Evolutionary conservation across 306 rosid genomes (phyloP), one percentile per base, ranked within the genome.

Genomic region (Quercus cerris): DNA sequence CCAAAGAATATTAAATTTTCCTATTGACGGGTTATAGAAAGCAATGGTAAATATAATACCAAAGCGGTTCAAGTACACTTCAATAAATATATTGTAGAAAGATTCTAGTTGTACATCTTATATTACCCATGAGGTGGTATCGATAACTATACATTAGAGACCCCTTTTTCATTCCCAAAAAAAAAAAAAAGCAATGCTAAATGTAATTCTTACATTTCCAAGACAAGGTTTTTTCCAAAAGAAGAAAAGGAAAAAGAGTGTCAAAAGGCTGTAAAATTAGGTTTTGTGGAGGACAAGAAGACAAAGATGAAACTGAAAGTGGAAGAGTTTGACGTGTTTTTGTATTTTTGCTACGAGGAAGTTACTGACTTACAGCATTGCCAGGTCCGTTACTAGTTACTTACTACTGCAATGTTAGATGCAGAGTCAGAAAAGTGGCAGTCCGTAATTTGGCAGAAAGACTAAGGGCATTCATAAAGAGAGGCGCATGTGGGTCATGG

Each of bases 401-500:
- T 35, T 35, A 6, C 41, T 35, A 35, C 38, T 6, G 20, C 23
- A n/a, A 22, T 5, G 49, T 8, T 8, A 41, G 12, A 3, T 23
- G 59, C 31, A 14, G 33, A 11, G 23, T 23, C 2, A 18, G 13
- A 68, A n/a, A 49, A 19, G 52, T 68, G 72, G 72, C 25, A 35
- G n/a, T 28, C 4, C 54, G 72, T 68, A 10, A 51, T 22, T 71
- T 44, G 22, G 3, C 7, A 8, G 20, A 20, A 71, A 49, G 52
- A 38, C 27, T n/a, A 35, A 23, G 72, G 44, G 56, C 55, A 30
- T 77, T 77, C 35, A 35, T 58, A 30, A 14, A 30, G 31, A 30
- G 58, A 12, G 61, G 56, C 44, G 74, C 75, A 82, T 35, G 78
- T 31, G 80, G 89, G 73, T 80, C 84, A 49, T 80, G 72, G 84